Base-by-base conservation (phyloP, 164 flowering plant species). In the Piper betle region DNA sequence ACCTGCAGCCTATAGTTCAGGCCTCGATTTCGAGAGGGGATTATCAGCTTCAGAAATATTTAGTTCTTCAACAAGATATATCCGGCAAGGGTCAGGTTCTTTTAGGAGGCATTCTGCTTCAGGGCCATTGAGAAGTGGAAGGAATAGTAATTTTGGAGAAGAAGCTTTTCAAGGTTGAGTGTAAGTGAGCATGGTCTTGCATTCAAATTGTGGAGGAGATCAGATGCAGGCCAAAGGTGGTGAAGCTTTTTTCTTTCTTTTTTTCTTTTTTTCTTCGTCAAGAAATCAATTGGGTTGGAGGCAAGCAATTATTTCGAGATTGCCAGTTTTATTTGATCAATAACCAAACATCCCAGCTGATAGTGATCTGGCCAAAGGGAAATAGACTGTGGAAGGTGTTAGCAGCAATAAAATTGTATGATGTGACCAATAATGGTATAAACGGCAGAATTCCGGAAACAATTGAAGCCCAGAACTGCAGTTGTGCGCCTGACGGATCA, bases 31-130 rank as follows among this genome's bases (percentile, higher is more conserved):
- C 2, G 85, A 78, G 71, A 68, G 77, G 57, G 84, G 76, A 58
- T 67, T 79, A 17, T 77, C 90, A 2, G 71, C 71, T 12, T 80
- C 88, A 0, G 88, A 82, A 4, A 60, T 85, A 42, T 80, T 86
- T 40, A 69, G 81, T 60, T 39, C 79, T 11, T 79, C 92, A 3
- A 74, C 61, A 9, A 61, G 69, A 48, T 52, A 55, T 52, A 75
- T 66, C 57, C 73, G 71, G 69, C 78, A 73, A 61, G 68, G 63
- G 3, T 78, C 86, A 9, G 82, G 72, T 17, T 85, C 95, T 19
- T 79, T 79, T 61, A 73, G 91, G 74, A 80, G 88, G 77, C 69
- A 77, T 61, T 84, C 86, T 7, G 76, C 84, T 60, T 87, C 97
- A 6, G 89, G 93, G 37, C 87, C 96, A 10, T 12, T 84, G 62